Evolutionary conservation across 257 asterid genomes (phyloP).

Genomic region (Solanum gandarillasii): DNA sequence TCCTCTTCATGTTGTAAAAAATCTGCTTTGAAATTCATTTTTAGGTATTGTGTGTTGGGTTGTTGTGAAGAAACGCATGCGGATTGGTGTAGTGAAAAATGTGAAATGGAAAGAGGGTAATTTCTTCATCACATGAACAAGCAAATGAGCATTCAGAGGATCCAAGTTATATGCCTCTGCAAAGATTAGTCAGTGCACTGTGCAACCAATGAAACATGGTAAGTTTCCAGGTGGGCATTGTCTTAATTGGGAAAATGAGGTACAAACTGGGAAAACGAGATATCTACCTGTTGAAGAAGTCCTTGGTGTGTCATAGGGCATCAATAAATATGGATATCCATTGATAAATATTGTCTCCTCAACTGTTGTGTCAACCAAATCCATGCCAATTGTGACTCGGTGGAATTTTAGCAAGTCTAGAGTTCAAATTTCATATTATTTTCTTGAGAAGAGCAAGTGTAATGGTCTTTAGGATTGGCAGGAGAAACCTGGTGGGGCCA

Average conservation of each 20-base stretch:
- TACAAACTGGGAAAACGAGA: slow-evolving; percentile 34
- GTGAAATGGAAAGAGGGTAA: no score
- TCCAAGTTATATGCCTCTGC: no score
- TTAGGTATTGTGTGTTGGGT: no score
- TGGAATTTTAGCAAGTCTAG: slow-evolving; percentile 9
- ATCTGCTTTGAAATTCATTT: no score
- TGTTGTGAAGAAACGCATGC: no score
- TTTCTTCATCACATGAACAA: no score
- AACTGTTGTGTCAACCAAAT: slow-evolving; percentile 1
- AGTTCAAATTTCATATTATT: background rate
- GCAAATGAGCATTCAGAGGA: no score
- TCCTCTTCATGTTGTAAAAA: no score
- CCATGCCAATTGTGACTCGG: background rate
- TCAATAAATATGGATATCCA: background rate
- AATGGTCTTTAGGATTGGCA: no score
- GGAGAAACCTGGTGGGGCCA: no score
- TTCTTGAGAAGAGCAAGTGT: background rate
- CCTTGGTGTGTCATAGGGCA: slow-evolving; percentile 29
- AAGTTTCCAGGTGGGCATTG: background rate
- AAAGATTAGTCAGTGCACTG: background rate
- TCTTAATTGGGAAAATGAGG: slow-evolving; percentile 31
- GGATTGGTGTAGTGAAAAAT: no score
- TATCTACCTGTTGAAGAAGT: slow-evolving; percentile 39
- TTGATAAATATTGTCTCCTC: background rate
- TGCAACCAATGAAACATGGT: background rate